These are phyloP conservation scores for Naematelia aurantialba DNA, from an alignment of 768 basidiomycete genomes.

Conservation along the genomic window DNA sequence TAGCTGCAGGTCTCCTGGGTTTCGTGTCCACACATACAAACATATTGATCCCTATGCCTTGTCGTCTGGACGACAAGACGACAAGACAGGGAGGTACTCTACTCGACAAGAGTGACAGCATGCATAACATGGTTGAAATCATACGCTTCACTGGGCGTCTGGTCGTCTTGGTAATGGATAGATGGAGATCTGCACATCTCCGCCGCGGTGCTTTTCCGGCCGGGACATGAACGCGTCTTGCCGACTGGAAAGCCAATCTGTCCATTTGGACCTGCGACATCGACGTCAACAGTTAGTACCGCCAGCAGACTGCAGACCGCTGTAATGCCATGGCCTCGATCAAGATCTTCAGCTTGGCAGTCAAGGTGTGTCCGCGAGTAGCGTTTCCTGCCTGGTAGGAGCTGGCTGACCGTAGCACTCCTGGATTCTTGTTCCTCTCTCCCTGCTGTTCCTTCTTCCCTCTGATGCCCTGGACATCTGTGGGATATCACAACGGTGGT, in stretches of 20 bases:
- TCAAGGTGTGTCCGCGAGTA: constrained; percentile 33
- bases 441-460: not conserved
- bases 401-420: not conserved
- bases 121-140: too few species aligned
- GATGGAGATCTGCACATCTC: not conserved
- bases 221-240: not conserved
- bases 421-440: not conserved
- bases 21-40: too few species aligned
- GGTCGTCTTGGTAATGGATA: too few species aligned
- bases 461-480: not conserved
- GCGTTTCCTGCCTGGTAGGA: not conserved
- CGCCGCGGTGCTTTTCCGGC: too few species aligned
- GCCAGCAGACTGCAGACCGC: not conserved
- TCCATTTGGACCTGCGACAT: not conserved
- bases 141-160: too few species aligned
- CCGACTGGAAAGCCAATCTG: not conserved
- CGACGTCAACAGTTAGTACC: not conserved
- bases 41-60: too few species aligned
- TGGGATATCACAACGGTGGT: not conserved
- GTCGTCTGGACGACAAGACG: too few species aligned
- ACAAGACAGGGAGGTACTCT: too few species aligned
- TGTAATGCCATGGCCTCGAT: constrained; percentile 42
- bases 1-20: too few species aligned
- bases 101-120: too few species aligned
- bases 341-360: constrained; percentile 48